phyloP scores from a whole-genome alignment of 139 green algal genomes.

The Parachlorella kessleri region DNA sequence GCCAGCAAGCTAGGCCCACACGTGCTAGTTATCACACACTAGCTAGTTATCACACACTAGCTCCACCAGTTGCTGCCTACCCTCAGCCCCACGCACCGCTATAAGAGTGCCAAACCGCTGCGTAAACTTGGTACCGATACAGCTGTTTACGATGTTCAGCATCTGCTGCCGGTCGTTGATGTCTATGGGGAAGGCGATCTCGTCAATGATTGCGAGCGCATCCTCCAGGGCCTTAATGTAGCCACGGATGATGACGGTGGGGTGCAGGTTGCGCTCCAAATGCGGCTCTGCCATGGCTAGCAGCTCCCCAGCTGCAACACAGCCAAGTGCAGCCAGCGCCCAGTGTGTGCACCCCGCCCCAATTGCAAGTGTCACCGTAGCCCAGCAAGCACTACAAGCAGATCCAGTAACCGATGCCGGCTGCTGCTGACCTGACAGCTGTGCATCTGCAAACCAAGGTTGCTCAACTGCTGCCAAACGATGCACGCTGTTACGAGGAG shows the following conservation, averaged over 20 bases:
- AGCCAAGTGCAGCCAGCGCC: too few species aligned
- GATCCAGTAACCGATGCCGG: too few species aligned
- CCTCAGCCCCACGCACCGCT: conserved; percentile 54
- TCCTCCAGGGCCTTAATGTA: conserved; percentile 91
- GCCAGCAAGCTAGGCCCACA: too few species aligned
- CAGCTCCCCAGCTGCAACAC: conserved; percentile 83
- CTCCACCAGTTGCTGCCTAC: background rate
- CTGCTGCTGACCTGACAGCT: too few species aligned
- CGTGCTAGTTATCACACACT: too few species aligned
- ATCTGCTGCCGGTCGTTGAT: conserved; percentile 84
- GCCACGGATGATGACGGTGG: conserved; percentile 94
- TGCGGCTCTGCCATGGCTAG: conserved; percentile 92
- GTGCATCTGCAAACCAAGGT: too few species aligned
- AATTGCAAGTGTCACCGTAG: too few species aligned
- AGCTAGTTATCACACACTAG: too few species aligned
- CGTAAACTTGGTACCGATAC: conserved; percentile 99
- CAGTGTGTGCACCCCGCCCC: too few species aligned
- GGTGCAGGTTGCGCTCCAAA: conserved; percentile 94
- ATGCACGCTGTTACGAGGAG: too few species aligned
- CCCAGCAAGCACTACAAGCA: too few species aligned
- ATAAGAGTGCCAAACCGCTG: conserved; percentile 92
- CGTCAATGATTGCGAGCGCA: conserved; percentile 83
- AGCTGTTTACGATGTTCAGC: conserved; percentile 95
- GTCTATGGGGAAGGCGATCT: conserved; percentile 91
- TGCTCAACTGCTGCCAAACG: too few species aligned